Evolutionary conservation across 2,329 filamentous ascomycete species (phyloP).

Genomic region (Fusarium avenaceum): DNA sequence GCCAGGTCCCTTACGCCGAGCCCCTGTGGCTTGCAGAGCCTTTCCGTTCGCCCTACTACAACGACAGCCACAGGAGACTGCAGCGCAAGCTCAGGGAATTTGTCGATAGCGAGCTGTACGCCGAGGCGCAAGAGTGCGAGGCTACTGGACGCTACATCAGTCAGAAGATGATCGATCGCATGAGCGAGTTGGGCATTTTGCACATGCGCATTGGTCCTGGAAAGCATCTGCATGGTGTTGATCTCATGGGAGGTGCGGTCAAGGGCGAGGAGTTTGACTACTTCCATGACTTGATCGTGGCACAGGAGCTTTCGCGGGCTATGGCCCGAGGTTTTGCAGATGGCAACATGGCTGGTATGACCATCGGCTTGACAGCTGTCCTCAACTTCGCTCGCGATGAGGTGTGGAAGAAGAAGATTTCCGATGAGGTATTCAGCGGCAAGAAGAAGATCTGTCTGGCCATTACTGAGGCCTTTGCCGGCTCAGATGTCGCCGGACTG

Average conservation of each 20-base stretch:
- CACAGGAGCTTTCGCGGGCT: slow-evolving; percentile 78
- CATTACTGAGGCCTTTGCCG: slow-evolving; percentile 90
- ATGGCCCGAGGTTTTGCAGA: slow-evolving; percentile 87
- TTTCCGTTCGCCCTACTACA: slow-evolving; percentile 86
- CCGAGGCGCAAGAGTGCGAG: slow-evolving; percentile 83
- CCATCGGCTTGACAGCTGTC: slow-evolving; percentile 83
- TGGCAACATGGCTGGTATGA: slow-evolving; percentile 89
- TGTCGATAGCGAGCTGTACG: slow-evolving; percentile 76
- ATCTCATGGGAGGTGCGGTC: slow-evolving; percentile 76
- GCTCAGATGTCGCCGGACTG: slow-evolving; percentile 81
- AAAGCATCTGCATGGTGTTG: slow-evolving; percentile 80
- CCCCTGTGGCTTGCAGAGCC: slow-evolving; percentile 83
- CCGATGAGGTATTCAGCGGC: slow-evolving; percentile 80
- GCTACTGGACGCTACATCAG: slow-evolving; percentile 78
- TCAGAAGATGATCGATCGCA: slow-evolving; percentile 80
- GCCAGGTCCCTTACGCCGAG: slow-evolving; percentile 84
- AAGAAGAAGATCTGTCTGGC: slow-evolving; percentile 91
- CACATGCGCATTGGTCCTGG: slow-evolving; percentile 89
- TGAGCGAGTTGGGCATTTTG: slow-evolving; percentile 79
- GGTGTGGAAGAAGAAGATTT: slow-evolving; percentile 74
- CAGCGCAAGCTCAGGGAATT: slow-evolving; percentile 80
- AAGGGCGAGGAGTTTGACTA: slow-evolving; percentile 88
- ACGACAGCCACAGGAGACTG: slow-evolving; percentile 77
- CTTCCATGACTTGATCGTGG: slow-evolving; percentile 83
- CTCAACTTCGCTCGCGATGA: slow-evolving; percentile 82